These are phyloP conservation scores for Lachnellula cervina DNA, from an alignment of 2,329 filamentous ascomycete genomes.

Conservation along the genomic window DNA sequence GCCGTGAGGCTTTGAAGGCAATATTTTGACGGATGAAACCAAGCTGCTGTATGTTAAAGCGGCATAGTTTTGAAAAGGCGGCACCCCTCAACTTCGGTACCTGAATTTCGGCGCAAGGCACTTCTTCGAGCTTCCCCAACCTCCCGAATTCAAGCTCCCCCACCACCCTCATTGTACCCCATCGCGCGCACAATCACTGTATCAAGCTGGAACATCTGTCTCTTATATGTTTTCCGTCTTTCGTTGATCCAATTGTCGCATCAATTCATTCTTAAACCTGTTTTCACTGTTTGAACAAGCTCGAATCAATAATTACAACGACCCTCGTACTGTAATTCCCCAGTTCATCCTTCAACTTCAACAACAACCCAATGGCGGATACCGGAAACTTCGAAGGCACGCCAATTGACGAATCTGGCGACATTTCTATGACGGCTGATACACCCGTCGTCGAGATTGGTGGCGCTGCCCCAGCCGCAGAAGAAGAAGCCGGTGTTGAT, in stretches of 20 bases:
- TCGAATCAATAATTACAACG: neutral
- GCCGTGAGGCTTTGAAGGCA: neutral
- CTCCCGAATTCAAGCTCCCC: constrained; percentile 1
- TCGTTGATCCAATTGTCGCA: neutral
- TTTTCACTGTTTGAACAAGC: neutral
- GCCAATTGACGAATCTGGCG: constrained; percentile 16
- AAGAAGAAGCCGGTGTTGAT: constrained; percentile 4
- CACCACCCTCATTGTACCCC: constrained; percentile 1
- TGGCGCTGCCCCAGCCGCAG: constrained; percentile 1
- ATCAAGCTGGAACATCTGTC: neutral
- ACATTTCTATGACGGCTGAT: constrained; percentile 27
- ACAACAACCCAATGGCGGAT: constrained; percentile 19
- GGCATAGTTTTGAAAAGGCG: neutral
- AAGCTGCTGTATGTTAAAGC: neutral
- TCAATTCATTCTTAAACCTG: neutral
- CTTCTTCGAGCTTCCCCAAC: neutral
- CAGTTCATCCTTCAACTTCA: neutral
- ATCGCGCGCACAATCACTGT: neutral
- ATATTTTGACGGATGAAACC: neutral
- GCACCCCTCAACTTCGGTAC: neutral
- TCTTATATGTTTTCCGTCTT: neutral
- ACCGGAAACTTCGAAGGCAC: constrained; percentile 4
- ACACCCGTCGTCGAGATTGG: constrained; percentile 26
- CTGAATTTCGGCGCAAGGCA: neutral
- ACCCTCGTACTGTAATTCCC: neutral